phyloP scores from a whole-genome alignment of 2,329 filamentous ascomycete genomes.

The Aspergillus quadrilineatus region DNA sequence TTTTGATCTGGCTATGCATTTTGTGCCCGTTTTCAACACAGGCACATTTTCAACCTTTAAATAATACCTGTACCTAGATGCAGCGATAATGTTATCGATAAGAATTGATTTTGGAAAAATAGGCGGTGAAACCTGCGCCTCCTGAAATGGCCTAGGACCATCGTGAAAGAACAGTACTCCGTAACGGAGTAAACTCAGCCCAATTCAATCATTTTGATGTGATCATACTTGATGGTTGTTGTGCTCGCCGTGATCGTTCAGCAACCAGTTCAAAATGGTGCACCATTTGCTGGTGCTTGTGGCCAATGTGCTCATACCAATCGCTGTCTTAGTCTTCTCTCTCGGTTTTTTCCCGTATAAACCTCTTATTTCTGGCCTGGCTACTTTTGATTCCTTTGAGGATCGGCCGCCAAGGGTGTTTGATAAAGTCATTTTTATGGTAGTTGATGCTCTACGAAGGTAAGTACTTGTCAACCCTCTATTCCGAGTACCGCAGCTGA shows the following conservation, averaged over 20 bases:
- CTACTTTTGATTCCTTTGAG: slow-evolving; percentile 58
- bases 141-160: no score
- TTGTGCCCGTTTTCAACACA: no score
- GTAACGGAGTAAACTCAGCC: no score
- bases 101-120: no score
- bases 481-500: slow-evolving; percentile 20
- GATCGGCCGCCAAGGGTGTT: slow-evolving; percentile 69
- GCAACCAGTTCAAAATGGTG: slow-evolving; percentile 1
- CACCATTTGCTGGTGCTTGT: slow-evolving; percentile 51
- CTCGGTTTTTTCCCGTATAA: slow-evolving; percentile 98
- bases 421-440: slow-evolving; percentile 92
- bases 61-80: no score
- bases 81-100: no score
- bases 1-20: background rate
- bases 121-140: no score
- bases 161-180: no score
- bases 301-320: slow-evolving; percentile 75
- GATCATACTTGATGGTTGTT: no score
- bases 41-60: no score
- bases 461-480: slow-evolving; percentile 39
- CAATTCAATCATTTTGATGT: no score
- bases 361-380: slow-evolving; percentile 82
- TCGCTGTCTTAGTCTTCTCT: slow-evolving; percentile 75
- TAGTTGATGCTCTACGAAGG: slow-evolving; percentile 92
- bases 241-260: no score